These are phyloP conservation scores for Ilex paraguariensis DNA, from an alignment of 305 asterid species.

Conservation along the genomic window DNA sequence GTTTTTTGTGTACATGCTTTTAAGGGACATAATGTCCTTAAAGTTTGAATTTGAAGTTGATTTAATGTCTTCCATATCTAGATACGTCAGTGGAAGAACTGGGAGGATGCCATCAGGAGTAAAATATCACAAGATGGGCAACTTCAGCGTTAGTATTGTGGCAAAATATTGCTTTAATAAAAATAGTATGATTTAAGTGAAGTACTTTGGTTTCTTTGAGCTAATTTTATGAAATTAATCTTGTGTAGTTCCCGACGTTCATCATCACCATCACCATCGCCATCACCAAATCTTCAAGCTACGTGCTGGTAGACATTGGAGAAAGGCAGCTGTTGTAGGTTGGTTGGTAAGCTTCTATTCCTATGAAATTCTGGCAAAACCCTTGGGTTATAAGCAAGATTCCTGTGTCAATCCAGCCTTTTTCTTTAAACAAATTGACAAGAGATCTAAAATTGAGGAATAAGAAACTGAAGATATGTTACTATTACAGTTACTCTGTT, in stretches of 20 bases:
- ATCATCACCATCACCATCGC: conserved; percentile 13
- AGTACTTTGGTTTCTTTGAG: background rate
- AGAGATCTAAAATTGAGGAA: no score
- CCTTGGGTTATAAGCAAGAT: background rate
- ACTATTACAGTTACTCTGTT: no score
- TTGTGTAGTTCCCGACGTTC: conserved; percentile 5
- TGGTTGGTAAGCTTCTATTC: conserved; percentile 51
- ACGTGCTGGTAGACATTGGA: conserved; percentile 68
- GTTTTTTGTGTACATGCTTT: no score
- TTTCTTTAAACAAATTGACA: background rate
- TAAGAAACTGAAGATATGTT: no score
- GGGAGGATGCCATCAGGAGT: conserved; percentile 57
- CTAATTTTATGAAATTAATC: background rate
- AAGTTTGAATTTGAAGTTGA: no score
- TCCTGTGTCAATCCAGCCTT: background rate
- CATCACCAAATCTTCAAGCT: conserved; percentile 39
- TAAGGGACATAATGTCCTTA: no score
- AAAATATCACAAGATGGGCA: conserved; percentile 16
- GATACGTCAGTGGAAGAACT: conserved; percentile 69
- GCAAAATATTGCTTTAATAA: background rate
- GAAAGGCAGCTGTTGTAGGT: conserved; percentile 48
- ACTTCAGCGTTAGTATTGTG: background rate
- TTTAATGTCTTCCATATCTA: conserved; percentile 3
- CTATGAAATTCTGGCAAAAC: background rate
- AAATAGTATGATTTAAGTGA: background rate